phyloP scores from a whole-genome alignment of 495 filamentous ascomycete species.

The Elasticomyces elasticus region DNA sequence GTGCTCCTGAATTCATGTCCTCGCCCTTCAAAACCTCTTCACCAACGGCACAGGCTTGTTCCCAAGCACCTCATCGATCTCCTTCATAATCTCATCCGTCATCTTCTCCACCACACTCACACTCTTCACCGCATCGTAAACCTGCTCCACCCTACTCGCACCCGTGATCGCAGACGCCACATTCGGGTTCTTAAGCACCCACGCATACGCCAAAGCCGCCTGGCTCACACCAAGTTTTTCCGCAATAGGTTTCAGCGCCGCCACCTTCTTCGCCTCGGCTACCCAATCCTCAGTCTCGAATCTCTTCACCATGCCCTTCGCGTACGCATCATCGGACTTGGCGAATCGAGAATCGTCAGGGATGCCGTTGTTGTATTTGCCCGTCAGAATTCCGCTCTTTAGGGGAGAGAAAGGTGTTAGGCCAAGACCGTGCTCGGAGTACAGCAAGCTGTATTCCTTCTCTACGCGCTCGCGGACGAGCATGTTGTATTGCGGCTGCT shows the following conservation, averaged over 20 bases:
- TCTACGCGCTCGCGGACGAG: conserved; percentile 65
- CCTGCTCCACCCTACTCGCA: conserved; percentile 60
- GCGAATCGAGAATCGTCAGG: conserved; percentile 47
- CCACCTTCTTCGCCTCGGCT: conserved; percentile 31
- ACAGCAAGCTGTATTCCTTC: conserved; percentile 59
- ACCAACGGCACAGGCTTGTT: conserved; percentile 49
- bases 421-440: conserved; percentile 54
- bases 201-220: conserved; percentile 62
- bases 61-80: conserved; percentile 56
- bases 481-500: conserved; percentile 82
- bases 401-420: conserved; percentile 67
- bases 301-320: conserved; percentile 38
- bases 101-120: conserved; percentile 51
- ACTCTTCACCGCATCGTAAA: conserved; percentile 59
- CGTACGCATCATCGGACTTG: conserved; percentile 38
- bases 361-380: conserved; percentile 69
- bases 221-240: conserved; percentile 54
- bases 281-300: conserved; percentile 38
- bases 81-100: conserved; percentile 55
- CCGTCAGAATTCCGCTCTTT: conserved; percentile 62
- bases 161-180: conserved; percentile 70
- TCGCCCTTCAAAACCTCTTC: conserved; percentile 10
- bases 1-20: no score
- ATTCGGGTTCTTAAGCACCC: conserved; percentile 67
- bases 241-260: conserved; percentile 48